Percentiles rank a stretch among this genome's conserved stretches.
Evolutionary conservation across 805 yeast genomes (phyloP).

Genomic region (Ogataea degrootiae): DNA sequence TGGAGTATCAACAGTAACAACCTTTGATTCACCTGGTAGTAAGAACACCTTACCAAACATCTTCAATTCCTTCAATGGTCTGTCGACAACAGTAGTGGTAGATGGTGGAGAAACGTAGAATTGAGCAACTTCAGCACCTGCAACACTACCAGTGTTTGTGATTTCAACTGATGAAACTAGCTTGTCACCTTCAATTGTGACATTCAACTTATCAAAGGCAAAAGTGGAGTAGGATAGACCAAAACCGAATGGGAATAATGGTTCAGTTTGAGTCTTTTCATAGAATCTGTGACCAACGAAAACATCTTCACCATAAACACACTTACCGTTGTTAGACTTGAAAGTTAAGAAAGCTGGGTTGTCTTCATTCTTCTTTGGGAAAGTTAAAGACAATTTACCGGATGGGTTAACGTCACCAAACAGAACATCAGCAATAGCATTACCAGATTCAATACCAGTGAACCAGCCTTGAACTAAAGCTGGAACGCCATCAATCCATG

Average conservation of each 20-base stretch:
- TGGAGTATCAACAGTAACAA: slow-evolving; percentile 34
- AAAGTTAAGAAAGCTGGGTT: slow-evolving; percentile 35
- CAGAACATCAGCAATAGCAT: slow-evolving; percentile 38
- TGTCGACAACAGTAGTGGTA: slow-evolving; percentile 31
- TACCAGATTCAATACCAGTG: slow-evolving; percentile 39
- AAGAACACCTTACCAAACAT: slow-evolving; percentile 43
- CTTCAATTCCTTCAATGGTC: slow-evolving; percentile 57
- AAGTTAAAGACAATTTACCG: slow-evolving; percentile 39
- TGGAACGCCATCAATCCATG: slow-evolving; percentile 33
- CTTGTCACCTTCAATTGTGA: slow-evolving; percentile 18
- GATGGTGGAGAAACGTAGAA: slow-evolving; percentile 39
- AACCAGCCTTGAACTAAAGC: slow-evolving; percentile 33
- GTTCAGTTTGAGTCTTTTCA: slow-evolving; percentile 32
- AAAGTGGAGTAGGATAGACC: slow-evolving; percentile 41
- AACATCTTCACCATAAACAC: slow-evolving; percentile 41
- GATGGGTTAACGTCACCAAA: slow-evolving; percentile 41
- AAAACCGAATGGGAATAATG: slow-evolving; percentile 39
- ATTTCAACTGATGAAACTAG: slow-evolving; percentile 33
- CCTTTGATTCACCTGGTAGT: slow-evolving; percentile 25
- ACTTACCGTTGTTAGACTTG: slow-evolving; percentile 33
- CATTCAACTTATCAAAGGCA: slow-evolving; percentile 26
- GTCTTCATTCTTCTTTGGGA: slow-evolving; percentile 32
- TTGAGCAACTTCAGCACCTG: slow-evolving; percentile 53
- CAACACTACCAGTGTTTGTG: slow-evolving; percentile 40
- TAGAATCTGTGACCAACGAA: slow-evolving; percentile 42